Base-by-base conservation (phyloP, 169 alveolate species). In the Cryptosporidium viatorum region DNA sequence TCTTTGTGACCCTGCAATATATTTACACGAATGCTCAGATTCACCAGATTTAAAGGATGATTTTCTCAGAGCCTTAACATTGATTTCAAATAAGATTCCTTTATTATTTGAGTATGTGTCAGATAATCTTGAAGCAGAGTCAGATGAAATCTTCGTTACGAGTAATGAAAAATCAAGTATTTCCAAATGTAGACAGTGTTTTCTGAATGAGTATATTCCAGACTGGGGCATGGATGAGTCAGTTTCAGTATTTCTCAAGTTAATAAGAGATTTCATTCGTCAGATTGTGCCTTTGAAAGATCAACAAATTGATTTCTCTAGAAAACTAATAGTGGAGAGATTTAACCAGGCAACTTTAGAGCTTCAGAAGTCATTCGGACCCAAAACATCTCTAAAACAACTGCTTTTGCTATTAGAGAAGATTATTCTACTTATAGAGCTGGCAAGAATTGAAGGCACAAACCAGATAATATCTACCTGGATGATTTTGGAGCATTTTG, bases 1-100 rank as follows among this genome's bases (percentile, higher is more conserved):
- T 80, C 62, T 80, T 60, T 80, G 89, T 33, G 89, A 80, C 37
- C 89, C 89, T 21, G 89, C 89, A 26, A 80, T 80, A 39, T 80
- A 80, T 43, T 67, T 80, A 31, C 89, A 80, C 21, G 89, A 80
- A 45, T 80, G 89, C 31, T 35, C 67, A 45, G 89, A 80, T 29
- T 60, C 45, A 16, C 50, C 48, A 10, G 89, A 80, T 26, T 31
- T 80, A 14, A 26, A 33, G 16, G 75, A 65, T 1, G 89, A 80
- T 48, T 12, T 43, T 5, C 67, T 43, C 9, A 80, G 29, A 18
- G 75, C 89, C 29, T 33, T 80, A 21, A 37, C 75, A 12, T 62
- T 62, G 52, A 37, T 80, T 23, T 41, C 89, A 26, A 80, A 80
- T 18, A 80, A 80, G 51, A 48, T 80, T 31, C 89, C 89, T 29